phyloP scores from a whole-genome alignment of 805 yeast genomes.

The Komagataella ulmi region DNA sequence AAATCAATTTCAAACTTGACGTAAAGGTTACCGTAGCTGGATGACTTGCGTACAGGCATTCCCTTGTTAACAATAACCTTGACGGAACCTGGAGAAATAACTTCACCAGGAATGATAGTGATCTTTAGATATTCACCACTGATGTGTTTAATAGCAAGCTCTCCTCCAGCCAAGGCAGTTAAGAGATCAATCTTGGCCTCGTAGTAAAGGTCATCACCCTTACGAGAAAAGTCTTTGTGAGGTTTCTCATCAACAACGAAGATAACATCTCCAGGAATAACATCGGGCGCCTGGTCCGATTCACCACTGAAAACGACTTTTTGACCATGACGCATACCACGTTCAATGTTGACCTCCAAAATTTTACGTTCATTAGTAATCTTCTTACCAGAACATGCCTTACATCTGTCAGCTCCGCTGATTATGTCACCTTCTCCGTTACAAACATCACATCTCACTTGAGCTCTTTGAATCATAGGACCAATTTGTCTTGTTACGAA shows the following conservation, averaged over 20 bases:
- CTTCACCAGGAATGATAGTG: slow-evolving; percentile 80
- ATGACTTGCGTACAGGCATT: slow-evolving; percentile 90
- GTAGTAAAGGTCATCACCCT: slow-evolving; percentile 76
- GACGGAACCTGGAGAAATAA: slow-evolving; percentile 69
- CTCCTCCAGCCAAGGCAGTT: slow-evolving; percentile 96
- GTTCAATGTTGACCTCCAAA: slow-evolving; percentile 86
- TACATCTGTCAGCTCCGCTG: slow-evolving; percentile 81
- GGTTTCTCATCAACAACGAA: slow-evolving; percentile 86
- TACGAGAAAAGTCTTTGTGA: slow-evolving; percentile 71
- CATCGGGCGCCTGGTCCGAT: slow-evolving; percentile 94
- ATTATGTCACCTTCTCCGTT: slow-evolving; percentile 85
- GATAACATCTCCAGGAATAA: slow-evolving; percentile 93
- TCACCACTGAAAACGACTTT: slow-evolving; percentile 85
- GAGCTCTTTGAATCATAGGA: slow-evolving; percentile 97
- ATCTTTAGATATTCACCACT: slow-evolving; percentile 87
- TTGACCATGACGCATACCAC: slow-evolving; percentile 95
- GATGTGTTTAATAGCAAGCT: slow-evolving; percentile 74
- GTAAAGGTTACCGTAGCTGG: slow-evolving; percentile 79
- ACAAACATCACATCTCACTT: slow-evolving; percentile 87
- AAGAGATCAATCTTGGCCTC: slow-evolving; percentile 82
- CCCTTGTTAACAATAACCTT: slow-evolving; percentile 88
- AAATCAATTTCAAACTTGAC: slow-evolving; percentile 80
- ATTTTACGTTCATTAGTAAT: slow-evolving; percentile 80
- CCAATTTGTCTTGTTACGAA: slow-evolving; percentile 98
- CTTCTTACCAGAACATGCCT: slow-evolving; percentile 79